Evolutionary conservation across 805 yeast genomes (phyloP).

Genomic region (Kodamaea laetipori): DNA sequence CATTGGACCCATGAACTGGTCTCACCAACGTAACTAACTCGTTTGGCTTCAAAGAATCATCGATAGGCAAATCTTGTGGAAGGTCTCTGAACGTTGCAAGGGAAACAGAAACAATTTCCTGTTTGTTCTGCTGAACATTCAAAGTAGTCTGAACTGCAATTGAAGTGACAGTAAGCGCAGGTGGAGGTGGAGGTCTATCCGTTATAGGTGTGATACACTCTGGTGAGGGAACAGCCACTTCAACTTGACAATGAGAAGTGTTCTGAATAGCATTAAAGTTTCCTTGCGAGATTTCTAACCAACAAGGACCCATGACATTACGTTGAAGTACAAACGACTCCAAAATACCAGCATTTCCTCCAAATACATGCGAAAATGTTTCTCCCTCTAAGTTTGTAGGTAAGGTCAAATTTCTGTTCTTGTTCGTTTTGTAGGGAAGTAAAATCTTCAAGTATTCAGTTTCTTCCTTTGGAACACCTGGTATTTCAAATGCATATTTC

Average conservation of each 20-base stretch:
- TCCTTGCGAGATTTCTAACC: conserved; percentile 75
- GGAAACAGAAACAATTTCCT: conserved; percentile 85
- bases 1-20: conserved; percentile 64
- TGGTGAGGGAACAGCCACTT: conserved; percentile 59
- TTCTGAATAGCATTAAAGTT: conserved; percentile 60
- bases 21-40: conserved; percentile 73
- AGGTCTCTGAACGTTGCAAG: conserved; percentile 68
- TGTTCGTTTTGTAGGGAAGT: conserved; percentile 71
- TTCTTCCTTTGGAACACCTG: conserved; percentile 69
- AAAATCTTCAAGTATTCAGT: conserved; percentile 78
- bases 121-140: conserved; percentile 72
- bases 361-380: conserved; percentile 78
- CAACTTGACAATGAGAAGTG: conserved; percentile 81
- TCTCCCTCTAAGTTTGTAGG: conserved; percentile 73
- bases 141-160: conserved; percentile 78
- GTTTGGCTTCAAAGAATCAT: conserved; percentile 60
- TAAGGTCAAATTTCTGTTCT: conserved; percentile 45
- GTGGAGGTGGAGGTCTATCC: conserved; percentile 55
- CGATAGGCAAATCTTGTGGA: conserved; percentile 74
- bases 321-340: conserved; percentile 84
- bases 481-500: conserved; percentile 87
- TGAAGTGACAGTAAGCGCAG: conserved; percentile 65
- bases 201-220: conserved; percentile 49
- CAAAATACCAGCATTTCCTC: conserved; percentile 69
- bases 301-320: conserved; percentile 95